Conservation (phyloP, 1,139 yeast species). For the Pichia norvegensis region DNA sequence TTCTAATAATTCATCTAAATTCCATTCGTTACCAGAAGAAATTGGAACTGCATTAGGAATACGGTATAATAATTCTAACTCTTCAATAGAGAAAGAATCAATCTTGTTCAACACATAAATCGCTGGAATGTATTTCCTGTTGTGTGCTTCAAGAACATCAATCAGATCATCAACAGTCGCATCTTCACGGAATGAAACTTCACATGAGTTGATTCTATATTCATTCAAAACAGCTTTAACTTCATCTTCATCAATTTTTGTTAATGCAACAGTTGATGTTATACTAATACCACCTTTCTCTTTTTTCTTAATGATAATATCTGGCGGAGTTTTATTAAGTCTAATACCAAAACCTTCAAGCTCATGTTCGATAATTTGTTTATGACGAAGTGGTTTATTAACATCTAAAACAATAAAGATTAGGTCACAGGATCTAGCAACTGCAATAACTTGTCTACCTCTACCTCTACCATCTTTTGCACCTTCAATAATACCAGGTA, state of each 20-base stretch:
- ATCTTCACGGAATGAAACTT: conserved; percentile 91
- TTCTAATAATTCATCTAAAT: conserved; percentile 85
- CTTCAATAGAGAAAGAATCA: conserved; percentile 90
- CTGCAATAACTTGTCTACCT: conserved; percentile 98
- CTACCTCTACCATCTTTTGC: conserved; percentile 99
- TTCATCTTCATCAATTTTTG: conserved; percentile 86
- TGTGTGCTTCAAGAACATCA: conserved; percentile 85
- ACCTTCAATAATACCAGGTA: conserved; percentile 98
- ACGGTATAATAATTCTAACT: conserved; percentile 76
- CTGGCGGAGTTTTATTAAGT: conserved; percentile 86
- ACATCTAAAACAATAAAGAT: conserved; percentile 92
- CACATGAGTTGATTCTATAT: conserved; percentile 93
- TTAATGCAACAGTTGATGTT: conserved; percentile 87
- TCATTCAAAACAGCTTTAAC: conserved; percentile 94
- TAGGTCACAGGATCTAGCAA: conserved; percentile 90
- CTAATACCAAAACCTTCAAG: conserved; percentile 96
- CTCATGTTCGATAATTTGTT: conserved; percentile 87
- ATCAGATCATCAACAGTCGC: conserved; percentile 95
- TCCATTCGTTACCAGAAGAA: conserved; percentile 94
- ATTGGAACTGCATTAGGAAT: conserved; percentile 97
- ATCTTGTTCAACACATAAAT: conserved; percentile 90
- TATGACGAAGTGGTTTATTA: conserved; percentile 90
- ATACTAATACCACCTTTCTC: conserved; percentile 94
- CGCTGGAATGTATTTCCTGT: conserved; percentile 91
- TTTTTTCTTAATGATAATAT: conserved; percentile 81